Evolutionary conservation across 495 filamentous ascomycete species (phyloP), one percentile per base, ranked within the genome.

Genomic region (Annulohypoxylon bovei): DNA sequence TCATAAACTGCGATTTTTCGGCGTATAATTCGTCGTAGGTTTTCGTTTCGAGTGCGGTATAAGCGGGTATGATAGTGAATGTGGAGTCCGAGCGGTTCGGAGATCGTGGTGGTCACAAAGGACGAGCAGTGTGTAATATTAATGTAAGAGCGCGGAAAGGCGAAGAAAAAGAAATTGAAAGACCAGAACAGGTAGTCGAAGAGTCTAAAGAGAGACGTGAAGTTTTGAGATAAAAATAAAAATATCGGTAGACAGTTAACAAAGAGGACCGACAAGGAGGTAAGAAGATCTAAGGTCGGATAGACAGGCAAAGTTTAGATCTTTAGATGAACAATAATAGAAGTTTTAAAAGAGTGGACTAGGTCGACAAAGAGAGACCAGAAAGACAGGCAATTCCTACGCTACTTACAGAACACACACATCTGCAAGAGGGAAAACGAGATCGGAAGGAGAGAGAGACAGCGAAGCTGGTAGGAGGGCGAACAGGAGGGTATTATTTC

Each of bases 41-140:
- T 12, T 61, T 72, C 60, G 70, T 61, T 68, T 63, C 60, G 33
- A 62, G 53, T 63, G n/a, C 22, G 52, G 27, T 42, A 40, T 44
- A 28, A 52, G 39, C 23, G 53, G 40, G 27, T 55, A 65, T 33
- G 46, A 53, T 65, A 72, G 49, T 32, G 65, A 72, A 60, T 62
- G 75, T 73, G 59, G 67, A 60, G 67, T 71, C 67, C 64, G 57
- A 59, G 50, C 67, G 57, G 44, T 69, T 62, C 62, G 63, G 69
- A 50, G 30, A 55, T 39, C 22, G 62, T 68, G 60, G 65, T 47
- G 60, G 67, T 56, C 71, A 69, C 67, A 30, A 42, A 50, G 64
- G 62, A 74, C 58, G 68, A 72, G 75, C 65, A 74, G 74, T 57
- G 75, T 69, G 66, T 39, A 22, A 46, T 65, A 76, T 75, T 74